Percentiles rank a stretch among this genome's conserved stretches.
Conservation (phyloP, 1,284 basidiomycete species). For the Microbotryum saponariae region DNA sequence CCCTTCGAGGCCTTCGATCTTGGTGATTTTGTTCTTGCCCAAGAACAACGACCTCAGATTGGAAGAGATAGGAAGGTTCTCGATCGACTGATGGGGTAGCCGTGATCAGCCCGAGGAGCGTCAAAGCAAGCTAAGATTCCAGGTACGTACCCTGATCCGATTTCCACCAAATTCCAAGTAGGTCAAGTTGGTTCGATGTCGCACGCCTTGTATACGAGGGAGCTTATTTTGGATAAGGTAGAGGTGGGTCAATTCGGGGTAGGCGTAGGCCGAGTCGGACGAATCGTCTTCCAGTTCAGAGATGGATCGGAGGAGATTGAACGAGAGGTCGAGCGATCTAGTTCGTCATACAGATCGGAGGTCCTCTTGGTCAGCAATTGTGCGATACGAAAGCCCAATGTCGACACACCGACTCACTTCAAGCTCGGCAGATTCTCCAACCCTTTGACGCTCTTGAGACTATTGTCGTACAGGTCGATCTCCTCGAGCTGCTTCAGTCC, state of each 20-base stretch:
- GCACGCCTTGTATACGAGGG: conserved; percentile 57
- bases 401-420: conserved; percentile 50
- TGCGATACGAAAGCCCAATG: neutral
- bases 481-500: conserved; percentile 69
- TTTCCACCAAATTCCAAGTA: conserved; percentile 93
- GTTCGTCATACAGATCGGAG: neutral
- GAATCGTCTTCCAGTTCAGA: conserved; percentile 54
- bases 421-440: conserved; percentile 58
- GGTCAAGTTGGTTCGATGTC: conserved; percentile 54
- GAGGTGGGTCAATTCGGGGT: conserved; percentile 52
- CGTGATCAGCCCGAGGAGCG: neutral
- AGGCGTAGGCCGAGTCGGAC: conserved; percentile 49
- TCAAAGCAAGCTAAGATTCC: neutral
- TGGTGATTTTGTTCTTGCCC: conserved; percentile 91
- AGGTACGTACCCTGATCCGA: conserved; percentile 57
- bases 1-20: conserved; percentile 68
- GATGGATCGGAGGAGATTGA: conserved; percentile 74
- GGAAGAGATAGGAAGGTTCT: conserved; percentile 48
- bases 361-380: neutral
- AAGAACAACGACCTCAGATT: conserved; percentile 90
- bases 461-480: conserved; percentile 92
- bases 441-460: conserved; percentile 66
- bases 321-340: conserved; percentile 84
- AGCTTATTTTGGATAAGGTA: conserved; percentile 98
- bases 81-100: conserved; percentile 58